phyloP scores from a whole-genome alignment of 1,139 yeast species.

The Kodamaea arcana region DNA sequence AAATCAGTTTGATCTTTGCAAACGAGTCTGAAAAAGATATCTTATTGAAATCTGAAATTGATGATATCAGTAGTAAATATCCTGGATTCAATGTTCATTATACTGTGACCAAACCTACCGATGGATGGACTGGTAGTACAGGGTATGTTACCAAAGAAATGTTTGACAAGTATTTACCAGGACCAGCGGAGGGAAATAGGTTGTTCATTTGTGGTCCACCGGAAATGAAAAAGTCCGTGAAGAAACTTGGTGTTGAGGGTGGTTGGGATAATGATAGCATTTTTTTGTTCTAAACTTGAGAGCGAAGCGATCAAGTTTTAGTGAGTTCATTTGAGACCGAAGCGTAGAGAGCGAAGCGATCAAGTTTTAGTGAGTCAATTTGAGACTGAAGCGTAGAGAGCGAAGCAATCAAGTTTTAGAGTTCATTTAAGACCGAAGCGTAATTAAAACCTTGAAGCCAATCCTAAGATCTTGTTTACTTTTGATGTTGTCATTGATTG shows the following conservation, averaged over 20 bases:
- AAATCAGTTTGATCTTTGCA: conserved; percentile 59
- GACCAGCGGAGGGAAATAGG: conserved; percentile 37
- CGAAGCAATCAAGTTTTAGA: too few relatives aligned
- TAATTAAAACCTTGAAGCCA: too few relatives aligned
- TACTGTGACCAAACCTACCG: conserved; percentile 34
- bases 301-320: too few relatives aligned
- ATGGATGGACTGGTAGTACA: conserved; percentile 51
- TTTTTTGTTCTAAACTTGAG: conserved; percentile 67
- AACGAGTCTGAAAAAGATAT: conserved; percentile 73
- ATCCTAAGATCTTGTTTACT: too few relatives aligned
- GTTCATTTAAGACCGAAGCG: too few relatives aligned
- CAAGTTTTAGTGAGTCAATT: too few relatives aligned
- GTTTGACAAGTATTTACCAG: conserved; percentile 50
- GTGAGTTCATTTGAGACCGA: too few relatives aligned
- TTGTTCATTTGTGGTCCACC: conserved; percentile 76
- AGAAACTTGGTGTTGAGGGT: conserved; percentile 47
- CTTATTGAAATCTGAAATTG: conserved; percentile 63
- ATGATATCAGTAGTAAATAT: conserved; percentile 58
- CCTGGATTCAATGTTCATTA: conserved; percentile 58
- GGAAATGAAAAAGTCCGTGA: conserved; percentile 54
- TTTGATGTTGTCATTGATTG: too few relatives aligned
- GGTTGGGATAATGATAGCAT: conserved; percentile 63
- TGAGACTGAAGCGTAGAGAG: too few relatives aligned
- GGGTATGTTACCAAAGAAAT: conserved; percentile 61
- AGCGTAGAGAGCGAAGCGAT: too few relatives aligned